phyloP scores from a whole-genome alignment of 1,284 basidiomycete species.

The Moesziomyces aphidis region DNA sequence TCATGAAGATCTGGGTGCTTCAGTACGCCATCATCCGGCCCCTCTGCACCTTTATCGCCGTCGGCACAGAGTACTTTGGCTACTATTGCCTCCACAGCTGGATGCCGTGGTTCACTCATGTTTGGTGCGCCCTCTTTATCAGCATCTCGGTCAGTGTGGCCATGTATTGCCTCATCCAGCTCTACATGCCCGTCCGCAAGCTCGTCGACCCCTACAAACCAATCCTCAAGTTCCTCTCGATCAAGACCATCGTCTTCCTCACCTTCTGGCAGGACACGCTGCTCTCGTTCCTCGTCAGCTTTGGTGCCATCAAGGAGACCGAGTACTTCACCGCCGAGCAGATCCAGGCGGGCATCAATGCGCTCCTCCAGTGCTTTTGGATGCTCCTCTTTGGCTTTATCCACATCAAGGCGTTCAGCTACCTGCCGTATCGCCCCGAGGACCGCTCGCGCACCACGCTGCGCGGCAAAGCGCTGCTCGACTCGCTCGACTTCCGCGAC shows the following conservation, averaged over 20 bases:
- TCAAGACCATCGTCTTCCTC: slow-evolving; percentile 81
- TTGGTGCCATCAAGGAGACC: slow-evolving; percentile 75
- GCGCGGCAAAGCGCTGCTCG: slow-evolving; percentile 37
- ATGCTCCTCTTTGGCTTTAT: slow-evolving; percentile 76
- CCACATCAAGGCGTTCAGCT: slow-evolving; percentile 81
- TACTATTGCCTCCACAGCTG: slow-evolving; percentile 80
- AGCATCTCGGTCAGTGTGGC: slow-evolving; percentile 81
- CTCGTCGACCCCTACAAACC: slow-evolving; percentile 76
- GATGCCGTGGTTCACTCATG: slow-evolving; percentile 77
- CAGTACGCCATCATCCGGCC: slow-evolving; percentile 82
- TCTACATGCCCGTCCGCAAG: slow-evolving; percentile 75
- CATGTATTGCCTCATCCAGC: slow-evolving; percentile 82
- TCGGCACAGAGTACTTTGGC: slow-evolving; percentile 76
- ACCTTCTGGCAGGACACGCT: slow-evolving; percentile 82
- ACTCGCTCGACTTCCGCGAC: slow-evolving; percentile 58
- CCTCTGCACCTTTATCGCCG: slow-evolving; percentile 75
- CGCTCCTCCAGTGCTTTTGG: slow-evolving; percentile 78
- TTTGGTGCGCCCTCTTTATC: slow-evolving; percentile 73
- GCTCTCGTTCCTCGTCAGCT: slow-evolving; percentile 74
- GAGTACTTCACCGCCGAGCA: slow-evolving; percentile 77
- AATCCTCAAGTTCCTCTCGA: slow-evolving; percentile 75
- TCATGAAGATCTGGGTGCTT: slow-evolving; percentile 82
- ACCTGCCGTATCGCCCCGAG: slow-evolving; percentile 73
- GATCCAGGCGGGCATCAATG: slow-evolving; percentile 79
- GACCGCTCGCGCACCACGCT: slow-evolving; percentile 43